A percentile compares a stretch with the other conserved stretches of the same genome.
Conservation (phyloP, 2,329 filamentous ascomycete genomes). For the Fusarium sp. region DNA sequence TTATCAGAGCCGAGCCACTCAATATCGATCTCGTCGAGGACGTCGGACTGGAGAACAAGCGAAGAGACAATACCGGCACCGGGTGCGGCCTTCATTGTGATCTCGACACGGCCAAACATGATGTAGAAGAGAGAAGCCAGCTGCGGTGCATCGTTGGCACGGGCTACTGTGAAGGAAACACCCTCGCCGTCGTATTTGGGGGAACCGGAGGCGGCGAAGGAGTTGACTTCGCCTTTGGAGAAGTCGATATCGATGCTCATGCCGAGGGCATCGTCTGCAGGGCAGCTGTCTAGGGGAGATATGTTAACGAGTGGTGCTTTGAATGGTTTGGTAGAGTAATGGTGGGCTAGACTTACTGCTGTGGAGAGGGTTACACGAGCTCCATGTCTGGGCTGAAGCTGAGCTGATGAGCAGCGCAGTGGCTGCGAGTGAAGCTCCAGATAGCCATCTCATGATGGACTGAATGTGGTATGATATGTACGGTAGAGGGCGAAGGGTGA, state of each 20-base stretch:
- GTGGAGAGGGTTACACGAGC: slow-evolving; percentile 57
- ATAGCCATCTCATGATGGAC: slow-evolving; percentile 46
- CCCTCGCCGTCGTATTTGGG: slow-evolving; percentile 83
- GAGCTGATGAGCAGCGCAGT: slow-evolving; percentile 45
- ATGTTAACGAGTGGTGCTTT: slow-evolving; percentile 14
- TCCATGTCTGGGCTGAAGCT: slow-evolving; percentile 57
- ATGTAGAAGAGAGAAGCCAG: slow-evolving; percentile 95
- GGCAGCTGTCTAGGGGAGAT: slow-evolving; percentile 68
- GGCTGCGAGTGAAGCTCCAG: slow-evolving; percentile 36
- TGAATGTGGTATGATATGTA: slow-evolving; percentile 18
- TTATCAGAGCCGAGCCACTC: slow-evolving; percentile 90
- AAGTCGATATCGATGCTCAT: slow-evolving; percentile 89
- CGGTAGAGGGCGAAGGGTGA: not conserved
- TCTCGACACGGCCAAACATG: slow-evolving; percentile 95
- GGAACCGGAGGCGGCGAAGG: slow-evolving; percentile 78
- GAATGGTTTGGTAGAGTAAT: not conserved
- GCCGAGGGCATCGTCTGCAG: slow-evolving; percentile 83
- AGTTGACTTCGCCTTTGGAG: slow-evolving; percentile 79
- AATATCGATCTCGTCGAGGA: slow-evolving; percentile 95
- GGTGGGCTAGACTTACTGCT: slow-evolving; percentile 51
- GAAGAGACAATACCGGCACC: slow-evolving; percentile 95
- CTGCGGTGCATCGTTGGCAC: slow-evolving; percentile 86
- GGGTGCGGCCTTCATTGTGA: slow-evolving; percentile 86
- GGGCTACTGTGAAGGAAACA: slow-evolving; percentile 82
- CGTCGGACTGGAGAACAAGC: slow-evolving; percentile 89